Base-by-base conservation (phyloP, 208 protist genomes). In the Crithidia thermophila region DNA sequence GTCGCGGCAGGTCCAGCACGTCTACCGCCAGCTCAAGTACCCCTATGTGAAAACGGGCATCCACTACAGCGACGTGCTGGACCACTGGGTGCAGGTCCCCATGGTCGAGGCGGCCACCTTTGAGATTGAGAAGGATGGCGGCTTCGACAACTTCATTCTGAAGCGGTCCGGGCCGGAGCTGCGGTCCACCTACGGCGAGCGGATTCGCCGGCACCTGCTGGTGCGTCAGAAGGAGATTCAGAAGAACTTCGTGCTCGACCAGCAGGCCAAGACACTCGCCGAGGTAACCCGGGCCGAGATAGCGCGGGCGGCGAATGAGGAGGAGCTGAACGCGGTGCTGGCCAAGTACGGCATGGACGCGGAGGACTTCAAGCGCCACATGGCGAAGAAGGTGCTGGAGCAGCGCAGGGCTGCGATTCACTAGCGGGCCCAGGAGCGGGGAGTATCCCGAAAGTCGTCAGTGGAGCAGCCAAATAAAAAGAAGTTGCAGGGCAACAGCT, bases 71-170 rank as follows among this genome's bases (percentile, higher is more conserved):
- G 88, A 94, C 62, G 73, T 88, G 4, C 72, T 97, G 0, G 79
- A 94, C 47, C 91, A 97, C 77, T 97, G 91, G 91, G 91, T 97
- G 59, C 91, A 97, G 79, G 81, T 97, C 45, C 91, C 91, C 8
- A 94, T 94, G 87, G 91, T 97, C 40, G 85, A 94, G 80, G 84
- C 88, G 6, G 91, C 91, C 36, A 97, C 86, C 79, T 94, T 91
- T 55, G 83, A 88, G 59, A 75, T 97, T 10, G 88, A 97, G 82
- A 87, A 86, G 63, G 85, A 93, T 40, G 91, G 91, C 21, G 91
- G 91, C 5, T 93, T 97, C 52, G 91, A 97, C 65, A 93, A 97
- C 66, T 97, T 97, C 59, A 97, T 97, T 64, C 56, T 94, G 60
- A 91, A 83, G 40, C 84, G 88, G 4, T 61, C 74, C 39, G 91